phyloP scores from a whole-genome alignment of 345 rosid species.

The Hypericum androsaemum region DNA sequence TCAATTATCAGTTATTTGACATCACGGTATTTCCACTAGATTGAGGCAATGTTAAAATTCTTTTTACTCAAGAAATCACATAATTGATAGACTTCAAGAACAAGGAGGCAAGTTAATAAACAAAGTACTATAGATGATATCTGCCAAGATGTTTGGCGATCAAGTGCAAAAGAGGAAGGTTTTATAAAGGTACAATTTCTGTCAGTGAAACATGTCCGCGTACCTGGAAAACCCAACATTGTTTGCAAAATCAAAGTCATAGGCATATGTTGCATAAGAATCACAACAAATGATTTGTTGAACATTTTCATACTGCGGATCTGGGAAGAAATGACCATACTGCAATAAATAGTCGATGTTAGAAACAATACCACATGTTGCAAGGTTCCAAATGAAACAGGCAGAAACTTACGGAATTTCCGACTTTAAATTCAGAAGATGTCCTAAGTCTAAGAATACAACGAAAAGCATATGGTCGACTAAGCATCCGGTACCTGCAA shows the following conservation, averaged over 20 bases:
- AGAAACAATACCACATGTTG: not conserved
- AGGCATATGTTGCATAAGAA: conserved; percentile 88
- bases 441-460: conserved; percentile 86
- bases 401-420: conserved; percentile 61
- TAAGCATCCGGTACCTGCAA: conserved; percentile 83
- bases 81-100: no score
- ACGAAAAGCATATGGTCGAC: conserved; percentile 89
- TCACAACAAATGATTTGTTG: conserved; percentile 97
- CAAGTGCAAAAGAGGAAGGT: no score
- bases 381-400: not conserved
- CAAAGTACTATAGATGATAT: no score
- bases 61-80: no score
- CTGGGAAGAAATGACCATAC: conserved; percentile 98
- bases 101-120: no score
- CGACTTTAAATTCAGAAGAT: conserved; percentile 84
- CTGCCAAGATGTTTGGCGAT: no score
- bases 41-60: no score
- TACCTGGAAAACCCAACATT: conserved; percentile 83
- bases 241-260: conserved; percentile 84
- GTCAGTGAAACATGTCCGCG: not conserved
- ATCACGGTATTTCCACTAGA: no score
- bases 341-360: conserved; percentile 31
- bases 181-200: no score
- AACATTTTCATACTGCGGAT: conserved; percentile 95
- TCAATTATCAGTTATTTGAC: no score